phyloP scores from a whole-genome alignment of 1,284 basidiomycete species.

The Cystobasidium sp. region DNA sequence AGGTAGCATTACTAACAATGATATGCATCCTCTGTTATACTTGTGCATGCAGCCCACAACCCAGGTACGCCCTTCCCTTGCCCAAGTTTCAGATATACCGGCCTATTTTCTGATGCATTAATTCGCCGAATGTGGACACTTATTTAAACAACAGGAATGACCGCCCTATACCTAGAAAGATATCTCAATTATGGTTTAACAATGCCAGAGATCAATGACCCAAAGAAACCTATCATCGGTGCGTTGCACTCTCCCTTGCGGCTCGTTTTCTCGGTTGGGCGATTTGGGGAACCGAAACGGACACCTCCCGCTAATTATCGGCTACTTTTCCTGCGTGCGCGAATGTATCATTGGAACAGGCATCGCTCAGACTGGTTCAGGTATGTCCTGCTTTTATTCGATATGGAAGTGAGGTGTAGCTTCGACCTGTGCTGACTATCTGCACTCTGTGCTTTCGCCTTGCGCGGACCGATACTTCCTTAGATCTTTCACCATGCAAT shows the following conservation, averaged over 20 bases:
- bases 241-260: background rate
- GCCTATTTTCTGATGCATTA: slow-evolving; percentile 2
- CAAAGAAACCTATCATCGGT: slow-evolving; percentile 43
- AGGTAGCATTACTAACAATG: background rate
- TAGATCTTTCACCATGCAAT: slow-evolving; percentile 57
- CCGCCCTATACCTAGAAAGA: slow-evolving; percentile 54
- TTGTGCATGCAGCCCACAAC: slow-evolving; percentile 17
- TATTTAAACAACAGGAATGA: slow-evolving; percentile 24
- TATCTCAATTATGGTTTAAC: slow-evolving; percentile 57
- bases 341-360: background rate
- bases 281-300: background rate
- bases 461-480: background rate
- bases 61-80: slow-evolving; percentile 11
- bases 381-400: background rate
- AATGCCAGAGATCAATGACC: slow-evolving; percentile 51
- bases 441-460: background rate
- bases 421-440: background rate
- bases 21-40: background rate
- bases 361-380: slow-evolving; percentile 44
- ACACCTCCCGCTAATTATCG: background rate
- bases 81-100: background rate
- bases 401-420: background rate
- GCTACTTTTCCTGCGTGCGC: background rate
- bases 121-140: background rate
- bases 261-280: background rate